Evolutionary conservation across 2,329 filamentous ascomycete species (phyloP), one percentile per base, ranked within the genome.

Genomic region (Thelonectria discophora): DNA sequence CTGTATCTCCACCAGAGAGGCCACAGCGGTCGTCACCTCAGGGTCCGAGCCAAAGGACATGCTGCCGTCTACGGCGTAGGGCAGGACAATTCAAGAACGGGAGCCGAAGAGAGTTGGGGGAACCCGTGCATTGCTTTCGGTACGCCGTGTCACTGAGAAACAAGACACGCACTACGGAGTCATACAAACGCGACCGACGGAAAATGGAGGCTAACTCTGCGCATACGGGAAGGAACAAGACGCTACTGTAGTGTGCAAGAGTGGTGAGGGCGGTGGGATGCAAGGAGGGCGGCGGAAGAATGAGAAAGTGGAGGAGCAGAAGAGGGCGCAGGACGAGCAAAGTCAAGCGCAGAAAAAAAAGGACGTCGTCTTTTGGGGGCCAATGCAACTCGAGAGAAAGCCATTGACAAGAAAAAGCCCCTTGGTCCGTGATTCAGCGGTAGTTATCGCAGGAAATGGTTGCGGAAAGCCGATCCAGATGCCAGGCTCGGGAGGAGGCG

Each of bases 201-300:
- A 37, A 18, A 53, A 24, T 43, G 21, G 50, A 53, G 37, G 37
- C 50, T 40, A 51, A 18, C 8, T 17, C 18, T 48, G 21, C 10
- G 21, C 18, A 46, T 20, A n/a, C 32, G 20, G 21, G 39, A 48
- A 46, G 17, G 43, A 24, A 21, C 18, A 37, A 17, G 45, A 24
- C 56, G 56, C 48, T 53, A 58, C 55, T n/a, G 49, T 48, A 53
- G 55, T 54, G 56, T 30, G 24, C 48, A 48, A 48, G 43, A 37
- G 32, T 53, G 30, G 55, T 58, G 48, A 53, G 55, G 11, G 34
- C 30, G 42, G 47, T 57, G 47, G 40, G 55, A 47, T 30, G n/a
- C 12, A 18, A 17, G 40, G 40, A 49, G 7, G 27, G 17, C n/a
- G 27, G 27, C 20, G 13, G 11, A n/a, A 10, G 12, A 30, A 17